Conservation (phyloP, 768 basidiomycete genomes). For the Termitomyces sp. region DNA sequence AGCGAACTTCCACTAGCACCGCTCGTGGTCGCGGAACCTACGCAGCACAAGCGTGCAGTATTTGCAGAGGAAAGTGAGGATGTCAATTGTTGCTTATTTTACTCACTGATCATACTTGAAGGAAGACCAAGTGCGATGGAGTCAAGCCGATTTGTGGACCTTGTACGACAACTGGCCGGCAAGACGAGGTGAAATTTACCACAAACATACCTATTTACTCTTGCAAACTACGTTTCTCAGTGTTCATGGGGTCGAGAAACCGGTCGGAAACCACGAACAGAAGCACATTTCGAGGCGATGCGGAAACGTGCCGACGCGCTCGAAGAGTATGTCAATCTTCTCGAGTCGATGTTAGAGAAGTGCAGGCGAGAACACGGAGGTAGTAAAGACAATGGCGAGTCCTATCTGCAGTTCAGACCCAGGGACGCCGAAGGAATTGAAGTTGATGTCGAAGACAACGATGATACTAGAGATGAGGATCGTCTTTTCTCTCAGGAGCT, state of each 20-base stretch:
- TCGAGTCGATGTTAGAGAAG: constrained; percentile 38
- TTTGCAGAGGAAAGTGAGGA: constrained; percentile 36
- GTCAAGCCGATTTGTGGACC: constrained; percentile 36
- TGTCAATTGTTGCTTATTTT: constrained; percentile 1
- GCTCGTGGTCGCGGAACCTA: constrained; percentile 32
- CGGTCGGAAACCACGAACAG: constrained; percentile 35
- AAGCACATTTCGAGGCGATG: constrained; percentile 41
- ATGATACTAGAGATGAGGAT: constrained; percentile 19
- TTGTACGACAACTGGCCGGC: constrained; percentile 31
- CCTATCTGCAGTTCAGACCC: constrained; percentile 27
- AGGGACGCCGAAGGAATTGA: constrained; percentile 17
- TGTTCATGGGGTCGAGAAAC: constrained; percentile 40
- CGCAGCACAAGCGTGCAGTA: constrained; percentile 30
- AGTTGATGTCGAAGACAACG: constrained; percentile 13
- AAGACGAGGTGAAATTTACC: constrained; percentile 26
- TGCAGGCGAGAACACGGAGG: constrained; percentile 33
- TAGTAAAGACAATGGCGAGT: constrained; percentile 19
- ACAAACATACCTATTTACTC: background rate
- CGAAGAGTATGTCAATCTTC: constrained; percentile 31
- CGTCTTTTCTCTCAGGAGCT: constrained; percentile 30
- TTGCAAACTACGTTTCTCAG: constrained; percentile 17
- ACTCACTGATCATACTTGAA: constrained; percentile 10
- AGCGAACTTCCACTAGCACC: constrained; percentile 14
- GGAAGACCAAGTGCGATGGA: constrained; percentile 45
- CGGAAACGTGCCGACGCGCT: constrained; percentile 34